phyloP scores from a whole-genome alignment of 2,329 filamentous ascomycete species.

The Exophiala xenobiotica region DNA sequence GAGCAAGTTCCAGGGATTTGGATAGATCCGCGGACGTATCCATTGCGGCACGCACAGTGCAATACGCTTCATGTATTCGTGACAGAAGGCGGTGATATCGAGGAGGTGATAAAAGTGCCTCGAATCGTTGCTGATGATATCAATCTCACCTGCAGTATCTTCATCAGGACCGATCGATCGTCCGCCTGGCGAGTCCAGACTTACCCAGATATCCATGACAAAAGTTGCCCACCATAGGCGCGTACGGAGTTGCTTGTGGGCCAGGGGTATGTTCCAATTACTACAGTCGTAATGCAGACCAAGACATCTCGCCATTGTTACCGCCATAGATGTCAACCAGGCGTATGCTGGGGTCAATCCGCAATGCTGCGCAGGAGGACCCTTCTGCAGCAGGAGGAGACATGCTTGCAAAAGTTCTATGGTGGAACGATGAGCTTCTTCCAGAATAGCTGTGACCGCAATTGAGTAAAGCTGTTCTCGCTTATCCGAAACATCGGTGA shows the following conservation, averaged over 20 bases:
- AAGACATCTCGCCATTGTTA: conserved; percentile 56
- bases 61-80: conserved; percentile 13
- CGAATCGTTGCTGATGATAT: not conserved
- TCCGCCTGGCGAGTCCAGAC: conserved; percentile 15
- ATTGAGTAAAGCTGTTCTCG: conserved; percentile 18
- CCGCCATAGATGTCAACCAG: conserved; percentile 53
- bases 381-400: conserved; percentile 45
- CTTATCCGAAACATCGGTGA: conserved; percentile 25
- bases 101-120: conserved; percentile 8
- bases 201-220: conserved; percentile 46
- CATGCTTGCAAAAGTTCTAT: conserved; percentile 57
- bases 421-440: conserved; percentile 37
- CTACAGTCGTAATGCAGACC: conserved; percentile 48
- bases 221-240: conserved; percentile 51
- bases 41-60: conserved; percentile 8
- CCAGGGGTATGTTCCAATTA: conserved; percentile 43
- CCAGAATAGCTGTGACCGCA: conserved; percentile 12
- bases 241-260: conserved; percentile 42
- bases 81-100: conserved; percentile 7
- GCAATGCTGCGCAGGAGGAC: conserved; percentile 35
- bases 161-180: conserved; percentile 9
- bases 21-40: conserved; percentile 7
- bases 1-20: conserved; percentile 14
- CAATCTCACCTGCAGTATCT: not conserved
- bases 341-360: conserved; percentile 41